Base-by-base conservation (phyloP, 2,329 filamentous ascomycete species). In the Chaetomiaceae sp. region DNA sequence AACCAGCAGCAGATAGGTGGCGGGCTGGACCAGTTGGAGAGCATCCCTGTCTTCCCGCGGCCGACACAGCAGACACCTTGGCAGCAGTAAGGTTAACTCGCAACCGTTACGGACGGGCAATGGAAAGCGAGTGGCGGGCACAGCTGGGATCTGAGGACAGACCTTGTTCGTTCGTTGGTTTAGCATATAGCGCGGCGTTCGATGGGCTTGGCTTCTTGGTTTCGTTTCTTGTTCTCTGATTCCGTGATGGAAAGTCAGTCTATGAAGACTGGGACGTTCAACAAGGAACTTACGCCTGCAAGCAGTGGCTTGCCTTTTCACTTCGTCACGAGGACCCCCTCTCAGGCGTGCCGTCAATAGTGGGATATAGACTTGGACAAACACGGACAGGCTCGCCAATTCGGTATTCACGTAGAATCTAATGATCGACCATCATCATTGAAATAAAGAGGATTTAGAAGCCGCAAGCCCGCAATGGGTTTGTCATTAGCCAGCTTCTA, bases 41-140 rank as follows among this genome's bases (percentile, higher is more conserved):
- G 90, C 0, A 74, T 88, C 22, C 84, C 84, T 0, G 79, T 97
- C 1, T 98, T 98, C 61, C 93, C 93, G 9, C 75, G 91, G 47
- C 88, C 88, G 1, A 81, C 73, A 7, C 73, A 76, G 53, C 78
- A 83, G 58, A 74, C 73, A 18, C 75, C 77, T 2, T 83, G 79
- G 79, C 78, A 82, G 61, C 70, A 75, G 58, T 72, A 62, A 60
- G 42, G n/a, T n/a, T n/a, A n/a, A n/a, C n/a, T n/a, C n/a, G n/a
- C n/a, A n/a, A n/a, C n/a, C n/a, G n/a, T n/a, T n/a, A n/a, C n/a
- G n/a, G n/a, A n/a, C n/a, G n/a, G n/a, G n/a, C n/a, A n/a, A n/a
- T 14, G n/a, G 29, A n/a, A 15, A 9, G 3, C 4, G 22, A 39
- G n/a, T 3, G 17, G 24, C 17, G 14, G 8, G 22, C 38, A 41